Conservation (phyloP, 768 basidiomycete genomes). For the Termitomyces sp. region DNA sequence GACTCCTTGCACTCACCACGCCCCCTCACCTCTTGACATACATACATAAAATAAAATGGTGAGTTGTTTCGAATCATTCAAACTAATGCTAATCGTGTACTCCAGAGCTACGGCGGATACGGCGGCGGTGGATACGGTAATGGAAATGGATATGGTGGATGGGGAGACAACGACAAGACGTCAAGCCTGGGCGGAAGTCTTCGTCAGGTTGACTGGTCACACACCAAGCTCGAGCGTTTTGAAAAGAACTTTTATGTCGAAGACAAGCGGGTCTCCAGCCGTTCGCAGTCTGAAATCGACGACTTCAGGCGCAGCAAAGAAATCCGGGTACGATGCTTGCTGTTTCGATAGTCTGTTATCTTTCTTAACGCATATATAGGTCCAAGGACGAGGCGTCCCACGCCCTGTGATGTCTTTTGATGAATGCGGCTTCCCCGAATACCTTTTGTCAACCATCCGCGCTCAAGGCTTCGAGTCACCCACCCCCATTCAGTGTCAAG, state of each 20-base stretch:
- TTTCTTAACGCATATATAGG: slow-evolving; percentile 32
- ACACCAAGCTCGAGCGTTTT: slow-evolving; percentile 70
- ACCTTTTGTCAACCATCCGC: slow-evolving; percentile 88
- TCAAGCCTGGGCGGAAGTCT: slow-evolving; percentile 76
- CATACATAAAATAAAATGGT: slow-evolving; percentile 21
- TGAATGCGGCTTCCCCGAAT: slow-evolving; percentile 94
- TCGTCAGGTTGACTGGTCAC: slow-evolving; percentile 79
- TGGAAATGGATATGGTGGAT: slow-evolving; percentile 48
- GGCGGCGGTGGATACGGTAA: slow-evolving; percentile 31
- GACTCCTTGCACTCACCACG: slow-evolving; percentile 14
- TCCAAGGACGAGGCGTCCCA: slow-evolving; percentile 85
- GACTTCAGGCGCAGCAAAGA: slow-evolving; percentile 81
- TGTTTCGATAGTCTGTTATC: not conserved
- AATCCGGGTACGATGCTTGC: slow-evolving; percentile 59
- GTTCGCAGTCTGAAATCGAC: slow-evolving; percentile 80
- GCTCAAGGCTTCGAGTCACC: slow-evolving; percentile 90
- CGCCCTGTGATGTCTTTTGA: slow-evolving; percentile 90
- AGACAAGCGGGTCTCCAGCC: slow-evolving; percentile 74
- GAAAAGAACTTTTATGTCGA: slow-evolving; percentile 98
- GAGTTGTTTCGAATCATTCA: not conserved
- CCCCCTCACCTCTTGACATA: slow-evolving; percentile 9
- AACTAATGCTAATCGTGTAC: not conserved
- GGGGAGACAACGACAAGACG: slow-evolving; percentile 66
- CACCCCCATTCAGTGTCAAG: slow-evolving; percentile 96
- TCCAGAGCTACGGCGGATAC: slow-evolving; percentile 40